phyloP scores from a whole-genome alignment of 2,329 filamentous ascomycete genomes.

The Neophaeococcomyces mojaviensis region DNA sequence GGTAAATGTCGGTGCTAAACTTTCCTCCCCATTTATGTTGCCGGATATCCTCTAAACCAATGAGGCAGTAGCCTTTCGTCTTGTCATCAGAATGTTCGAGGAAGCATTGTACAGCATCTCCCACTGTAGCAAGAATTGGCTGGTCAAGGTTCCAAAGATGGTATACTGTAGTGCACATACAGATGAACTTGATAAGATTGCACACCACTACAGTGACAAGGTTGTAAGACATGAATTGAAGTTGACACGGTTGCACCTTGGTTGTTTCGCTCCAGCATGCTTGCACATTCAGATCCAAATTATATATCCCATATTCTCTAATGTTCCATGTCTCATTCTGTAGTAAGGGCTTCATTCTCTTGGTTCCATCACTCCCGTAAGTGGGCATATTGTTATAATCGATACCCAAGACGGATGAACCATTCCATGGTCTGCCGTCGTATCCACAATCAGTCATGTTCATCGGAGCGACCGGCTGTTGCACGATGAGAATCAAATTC shows the following conservation, averaged over 20 bases:
- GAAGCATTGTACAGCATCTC: slow-evolving; percentile 30
- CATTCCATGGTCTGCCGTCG: not conserved
- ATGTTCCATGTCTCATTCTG: too few relatives aligned
- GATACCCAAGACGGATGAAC: slow-evolving; percentile 1
- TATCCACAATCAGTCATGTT: not conserved
- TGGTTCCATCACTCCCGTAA: not conserved
- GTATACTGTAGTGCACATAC: slow-evolving; percentile 15
- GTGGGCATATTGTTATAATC: not conserved
- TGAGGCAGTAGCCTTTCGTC: slow-evolving; percentile 19
- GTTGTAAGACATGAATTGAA: slow-evolving; percentile 18
- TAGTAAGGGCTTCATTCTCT: not conserved
- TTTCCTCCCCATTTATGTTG: not conserved
- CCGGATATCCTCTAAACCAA: slow-evolving; percentile 7
- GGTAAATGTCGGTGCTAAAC: not conserved
- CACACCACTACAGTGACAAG: slow-evolving; percentile 22
- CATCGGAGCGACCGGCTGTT: not conserved
- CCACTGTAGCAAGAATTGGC: slow-evolving; percentile 25
- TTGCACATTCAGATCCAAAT: slow-evolving; percentile 7
- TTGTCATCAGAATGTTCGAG: slow-evolving; percentile 23
- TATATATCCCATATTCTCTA: too few relatives aligned
- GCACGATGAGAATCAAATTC: slow-evolving; percentile 1
- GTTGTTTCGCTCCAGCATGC: slow-evolving; percentile 22
- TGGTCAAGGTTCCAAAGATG: slow-evolving; percentile 10
- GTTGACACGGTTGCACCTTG: slow-evolving; percentile 18
- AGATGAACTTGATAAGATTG: slow-evolving; percentile 23